phyloP scores from a whole-genome alignment of 164 flowering plant species.

The Echeveria elegans region DNA sequence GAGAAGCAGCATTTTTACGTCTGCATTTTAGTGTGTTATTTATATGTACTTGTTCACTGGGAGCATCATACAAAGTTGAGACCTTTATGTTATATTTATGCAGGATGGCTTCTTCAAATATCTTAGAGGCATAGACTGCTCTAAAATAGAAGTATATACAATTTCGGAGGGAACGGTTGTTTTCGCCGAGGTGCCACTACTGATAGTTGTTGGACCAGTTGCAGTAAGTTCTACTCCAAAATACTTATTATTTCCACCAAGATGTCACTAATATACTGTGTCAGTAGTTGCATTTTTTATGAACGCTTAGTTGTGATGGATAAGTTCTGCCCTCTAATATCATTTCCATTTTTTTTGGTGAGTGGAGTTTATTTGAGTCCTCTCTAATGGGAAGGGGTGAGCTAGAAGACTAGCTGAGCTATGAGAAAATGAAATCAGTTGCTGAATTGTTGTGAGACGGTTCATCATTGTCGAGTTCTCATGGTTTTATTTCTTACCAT shows the following conservation, averaged over 20 bases:
- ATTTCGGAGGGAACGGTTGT: conserved; percentile 88
- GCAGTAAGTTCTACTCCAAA: conserved; percentile 52
- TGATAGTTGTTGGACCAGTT: conserved; percentile 90
- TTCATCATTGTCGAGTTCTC: background rate
- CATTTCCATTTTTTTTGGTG: too few relatives aligned
- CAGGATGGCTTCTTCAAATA: conserved; percentile 84
- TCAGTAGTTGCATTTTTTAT: background rate
- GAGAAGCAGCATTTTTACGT: too few relatives aligned
- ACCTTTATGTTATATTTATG: background rate
- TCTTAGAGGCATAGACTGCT: conserved; percentile 85
- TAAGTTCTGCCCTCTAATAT: background rate
- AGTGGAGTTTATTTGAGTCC: background rate
- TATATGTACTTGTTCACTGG: too few relatives aligned
- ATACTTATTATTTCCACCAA: background rate
- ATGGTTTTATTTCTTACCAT: conserved; percentile 10
- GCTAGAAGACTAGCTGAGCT: background rate
- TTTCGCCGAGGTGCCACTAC: conserved; percentile 83
- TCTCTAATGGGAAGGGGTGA: too few relatives aligned
- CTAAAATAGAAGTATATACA: conserved; percentile 86
- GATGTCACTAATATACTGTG: background rate
- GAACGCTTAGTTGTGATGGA: background rate
- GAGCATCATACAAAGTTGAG: too few relatives aligned
- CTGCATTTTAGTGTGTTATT: too few relatives aligned
- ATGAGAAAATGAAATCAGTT: background rate
- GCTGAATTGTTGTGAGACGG: background rate